Evolutionary conservation across 768 basidiomycete genomes (phyloP), one percentile per base, ranked within the genome.

Genomic region (Asterophora lycoperdoides): DNA sequence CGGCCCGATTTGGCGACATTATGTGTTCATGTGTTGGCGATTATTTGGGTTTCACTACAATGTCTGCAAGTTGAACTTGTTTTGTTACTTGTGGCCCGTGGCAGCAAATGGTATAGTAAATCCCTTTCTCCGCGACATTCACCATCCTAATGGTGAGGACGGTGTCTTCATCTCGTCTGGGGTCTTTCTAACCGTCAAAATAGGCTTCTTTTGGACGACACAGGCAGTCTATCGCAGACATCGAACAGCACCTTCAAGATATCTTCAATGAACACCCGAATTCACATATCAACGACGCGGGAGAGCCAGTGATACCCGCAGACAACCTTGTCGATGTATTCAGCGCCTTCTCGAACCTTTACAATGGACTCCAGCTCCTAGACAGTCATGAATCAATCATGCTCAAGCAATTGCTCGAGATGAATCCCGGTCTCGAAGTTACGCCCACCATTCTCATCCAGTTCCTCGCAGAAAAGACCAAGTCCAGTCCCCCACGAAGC

Each of bases 241-340:
- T 90, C 50, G 81, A 89, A 61, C 73, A 77, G 54, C 78, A 83
- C 59, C 79, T 90, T 28, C 64, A 80, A 62, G 73, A 75, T 46
- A 78, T 91, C 53, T 89, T 91, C 62, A 68, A 72, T 48, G 71
- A 78, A 29, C 86, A 90, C 59, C 79, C 83, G 9, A 68, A 78
- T 39, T 77, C 79, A 33, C 75, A 78, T 60, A 59, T 70, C 45
- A 82, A 83, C 60, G 77, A 81, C 17, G 67, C 73, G 15, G 79
- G 79, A 44, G 79, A 82, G 48, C 78, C 83, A 29, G 75, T 77
- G 15, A 81, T 91, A 55, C 86, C 87, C 10, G 88, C 78, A 37
- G 76, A 79, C 53, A 78, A 76, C n/a, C 78, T 91, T 32, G 74
- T 83, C 29, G 83, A 87, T 57, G 77, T 91, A 26, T 76, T 91